A percentile compares a stretch with the other conserved stretches of the same genome.
phyloP scores from a whole-genome alignment of 1,139 yeast genomes.

The Candida albicans region DNA sequence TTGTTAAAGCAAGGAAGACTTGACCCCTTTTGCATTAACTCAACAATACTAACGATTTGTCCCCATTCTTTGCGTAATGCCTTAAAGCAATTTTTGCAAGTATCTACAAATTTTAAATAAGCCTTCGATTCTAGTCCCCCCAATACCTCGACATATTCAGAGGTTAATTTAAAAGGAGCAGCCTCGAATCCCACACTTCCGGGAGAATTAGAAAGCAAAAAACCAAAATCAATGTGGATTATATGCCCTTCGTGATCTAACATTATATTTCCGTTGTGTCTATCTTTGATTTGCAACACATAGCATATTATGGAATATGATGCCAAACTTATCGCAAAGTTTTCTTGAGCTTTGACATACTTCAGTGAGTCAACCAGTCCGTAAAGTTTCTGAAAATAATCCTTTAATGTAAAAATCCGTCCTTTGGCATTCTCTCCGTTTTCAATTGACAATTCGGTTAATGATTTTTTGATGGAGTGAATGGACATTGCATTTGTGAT shows the following conservation, averaged over 20 bases:
- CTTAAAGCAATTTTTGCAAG: slow-evolving; percentile 72
- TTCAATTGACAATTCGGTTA: slow-evolving; percentile 70
- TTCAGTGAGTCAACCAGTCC: slow-evolving; percentile 56
- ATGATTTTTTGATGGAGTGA: slow-evolving; percentile 89
- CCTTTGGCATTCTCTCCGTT: slow-evolving; percentile 69
- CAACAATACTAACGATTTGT: slow-evolving; percentile 76
- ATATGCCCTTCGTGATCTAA: slow-evolving; percentile 93
- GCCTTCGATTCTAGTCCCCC: slow-evolving; percentile 71
- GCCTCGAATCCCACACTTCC: slow-evolving; percentile 97
- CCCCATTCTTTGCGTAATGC: slow-evolving; percentile 71
- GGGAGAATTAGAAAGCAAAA: slow-evolving; percentile 86
- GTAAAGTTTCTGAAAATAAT: slow-evolving; percentile 73
- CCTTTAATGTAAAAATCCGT: slow-evolving; percentile 66
- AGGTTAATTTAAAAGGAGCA: slow-evolving; percentile 90
- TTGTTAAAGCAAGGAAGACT: slow-evolving; percentile 86
- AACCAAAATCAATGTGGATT: slow-evolving; percentile 95
- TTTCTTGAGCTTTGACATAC: slow-evolving; percentile 73
- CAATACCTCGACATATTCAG: slow-evolving; percentile 80
- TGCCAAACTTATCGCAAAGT: slow-evolving; percentile 82
- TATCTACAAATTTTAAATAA: slow-evolving; percentile 56
- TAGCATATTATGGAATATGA: slow-evolving; percentile 88
- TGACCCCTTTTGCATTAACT: slow-evolving; percentile 90
- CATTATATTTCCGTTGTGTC: slow-evolving; percentile 96
- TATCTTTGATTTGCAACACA: slow-evolving; percentile 84
- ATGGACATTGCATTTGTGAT: slow-evolving; percentile 90